Evolutionary conservation across 1,139 yeast species (phyloP), one percentile per base, ranked within the genome.

Genomic region (Arxiozyma slooffiae): DNA sequence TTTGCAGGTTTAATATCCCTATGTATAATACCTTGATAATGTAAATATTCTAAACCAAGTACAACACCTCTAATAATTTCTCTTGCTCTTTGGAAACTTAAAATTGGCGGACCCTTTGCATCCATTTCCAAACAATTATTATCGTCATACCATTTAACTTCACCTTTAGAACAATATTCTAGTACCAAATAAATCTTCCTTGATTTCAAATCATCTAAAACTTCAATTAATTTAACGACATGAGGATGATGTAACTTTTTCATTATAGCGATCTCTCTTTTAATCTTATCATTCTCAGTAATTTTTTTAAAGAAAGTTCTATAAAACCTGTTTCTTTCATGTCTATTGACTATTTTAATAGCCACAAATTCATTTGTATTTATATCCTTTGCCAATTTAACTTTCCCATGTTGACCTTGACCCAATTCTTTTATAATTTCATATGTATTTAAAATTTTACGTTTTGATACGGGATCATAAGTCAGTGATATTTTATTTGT

Each of bases 1-100:
- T 94, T 94, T 2, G 98, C 97, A 0, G 99, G 99, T 66, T 94
- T 94, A 53, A 94, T 92, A 68, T 94, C 99, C 53, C 99, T 78
- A 68, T 94, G 99, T 20, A 94, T 87, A 50, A 94, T 88, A 6
- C 97, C 97, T 66, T 89, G 96, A 60, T 81, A 75, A 69, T 94
- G 98, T 57, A 94, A 70, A 67, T 94, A 94, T 67, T 94, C 98
- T 47, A 94, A 73, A 0, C 98, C 99, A 37, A 86, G 72, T 4
- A 90, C 75, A 14, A 90, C 95, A 60, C 94, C 96, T 55, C 96
- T 75, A 60, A 92, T 84, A 36, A 85, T 80, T 54, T 76, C 75
- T 54, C 94, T 76, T 0, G 90, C 77, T 60, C 84, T 80, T 52
- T 76, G 77, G 52, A 85, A 78, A 1, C 83, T 72, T 57, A 88